A percentile compares a stretch with the other conserved stretches of the same genome.
Evolutionary conservation across 2,329 filamentous ascomycete species (phyloP).

Genomic region (Aspergillus neotritici): DNA sequence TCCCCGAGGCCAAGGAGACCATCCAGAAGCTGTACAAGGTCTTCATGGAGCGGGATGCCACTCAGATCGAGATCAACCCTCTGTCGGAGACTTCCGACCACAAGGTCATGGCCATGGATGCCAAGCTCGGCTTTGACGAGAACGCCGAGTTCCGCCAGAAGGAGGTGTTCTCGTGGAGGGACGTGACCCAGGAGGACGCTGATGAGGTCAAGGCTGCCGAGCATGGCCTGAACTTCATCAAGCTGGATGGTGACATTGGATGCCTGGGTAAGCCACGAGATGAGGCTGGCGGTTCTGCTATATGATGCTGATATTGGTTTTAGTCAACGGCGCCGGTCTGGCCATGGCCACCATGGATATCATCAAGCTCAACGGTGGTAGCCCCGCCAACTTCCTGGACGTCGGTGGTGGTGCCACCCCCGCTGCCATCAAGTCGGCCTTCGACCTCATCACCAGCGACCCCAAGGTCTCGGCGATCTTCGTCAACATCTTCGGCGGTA

Average conservation of each 20-base stretch:
- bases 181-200: slow-evolving; percentile 89
- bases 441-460: slow-evolving; percentile 97
- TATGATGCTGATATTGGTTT: slow-evolving; percentile 8
- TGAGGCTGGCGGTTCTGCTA: background rate
- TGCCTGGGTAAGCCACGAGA: slow-evolving; percentile 56
- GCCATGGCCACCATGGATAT: slow-evolving; percentile 99
- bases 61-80: slow-evolving; percentile 99
- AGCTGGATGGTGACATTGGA: slow-evolving; percentile 98
- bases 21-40: slow-evolving; percentile 99
- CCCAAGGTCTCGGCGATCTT: slow-evolving; percentile 98
- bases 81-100: slow-evolving; percentile 97
- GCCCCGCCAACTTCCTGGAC: slow-evolving; percentile 97
- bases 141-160: slow-evolving; percentile 98
- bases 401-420: slow-evolving; percentile 97
- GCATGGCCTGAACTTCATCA: slow-evolving; percentile 98
- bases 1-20: slow-evolving; percentile 89
- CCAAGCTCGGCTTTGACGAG: slow-evolving; percentile 98
- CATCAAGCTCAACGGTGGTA: slow-evolving; percentile 97
- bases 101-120: slow-evolving; percentile 98
- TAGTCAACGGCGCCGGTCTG: slow-evolving; percentile 94
- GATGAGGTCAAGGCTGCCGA: slow-evolving; percentile 96
- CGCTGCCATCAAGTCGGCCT: slow-evolving; percentile 92
- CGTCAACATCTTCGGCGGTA: slow-evolving; percentile 99
- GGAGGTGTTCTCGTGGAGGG: slow-evolving; percentile 90
- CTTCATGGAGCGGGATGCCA: slow-evolving; percentile 97